phyloP scores from a whole-genome alignment of 2,329 filamentous ascomycete species.

The Coniochaeta ligniaria region DNA sequence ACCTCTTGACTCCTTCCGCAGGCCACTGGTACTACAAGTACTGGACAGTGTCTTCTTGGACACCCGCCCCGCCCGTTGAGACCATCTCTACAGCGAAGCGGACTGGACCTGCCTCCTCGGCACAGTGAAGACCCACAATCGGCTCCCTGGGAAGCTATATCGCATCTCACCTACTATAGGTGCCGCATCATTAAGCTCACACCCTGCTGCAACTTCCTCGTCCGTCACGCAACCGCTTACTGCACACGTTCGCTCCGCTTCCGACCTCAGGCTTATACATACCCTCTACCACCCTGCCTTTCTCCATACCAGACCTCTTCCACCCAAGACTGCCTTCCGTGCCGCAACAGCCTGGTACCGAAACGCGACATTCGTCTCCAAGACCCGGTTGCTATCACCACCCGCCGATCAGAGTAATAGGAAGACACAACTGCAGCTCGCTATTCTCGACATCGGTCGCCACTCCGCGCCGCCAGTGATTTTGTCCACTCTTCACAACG shows the following conservation, averaged over 20 bases:
- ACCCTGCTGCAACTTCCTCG: not conserved
- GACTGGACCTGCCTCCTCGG: not conserved
- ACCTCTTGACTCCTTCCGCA: not conserved
- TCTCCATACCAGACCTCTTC: not conserved
- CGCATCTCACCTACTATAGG: not conserved
- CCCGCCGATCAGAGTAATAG: not conserved
- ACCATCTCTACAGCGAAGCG: not conserved
- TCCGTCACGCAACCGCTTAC: slow-evolving; percentile 1
- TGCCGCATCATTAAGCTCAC: not conserved
- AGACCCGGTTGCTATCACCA: not conserved
- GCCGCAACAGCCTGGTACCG: not conserved
- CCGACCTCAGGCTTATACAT: not conserved
- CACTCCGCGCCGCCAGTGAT: not conserved
- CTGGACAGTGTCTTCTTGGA: not conserved
- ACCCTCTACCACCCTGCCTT: not conserved
- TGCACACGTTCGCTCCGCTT: not conserved
- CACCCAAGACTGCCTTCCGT: not conserved
- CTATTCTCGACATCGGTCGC: not conserved
- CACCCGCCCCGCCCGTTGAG: not conserved
- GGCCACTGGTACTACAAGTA: not conserved
- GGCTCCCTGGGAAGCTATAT: not conserved
- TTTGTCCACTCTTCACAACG: not conserved
- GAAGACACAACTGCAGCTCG: not conserved
- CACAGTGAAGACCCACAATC: not conserved
- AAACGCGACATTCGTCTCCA: not conserved